These are phyloP conservation scores for Euphrasia confusa DNA, from an alignment of 257 asterid genomes.

Conservation along the genomic window DNA sequence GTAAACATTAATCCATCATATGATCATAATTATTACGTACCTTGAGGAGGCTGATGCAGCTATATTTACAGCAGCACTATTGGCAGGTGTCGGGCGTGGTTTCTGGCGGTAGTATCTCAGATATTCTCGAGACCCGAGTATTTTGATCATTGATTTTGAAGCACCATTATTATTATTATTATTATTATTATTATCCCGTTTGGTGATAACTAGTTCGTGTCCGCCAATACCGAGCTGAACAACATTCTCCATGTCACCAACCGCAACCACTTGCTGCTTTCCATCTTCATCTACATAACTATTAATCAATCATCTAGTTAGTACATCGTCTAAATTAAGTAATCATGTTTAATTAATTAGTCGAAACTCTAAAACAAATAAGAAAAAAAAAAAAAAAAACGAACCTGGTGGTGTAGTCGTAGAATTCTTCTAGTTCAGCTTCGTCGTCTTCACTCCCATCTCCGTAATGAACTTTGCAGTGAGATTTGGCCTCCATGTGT, in stretches of 20 bases:
- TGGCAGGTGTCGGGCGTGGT: slow-evolving; percentile 66
- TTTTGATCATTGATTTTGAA: slow-evolving; percentile 40
- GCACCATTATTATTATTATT: slow-evolving; percentile 19
- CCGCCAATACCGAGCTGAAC: slow-evolving; percentile 73
- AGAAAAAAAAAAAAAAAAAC: not conserved
- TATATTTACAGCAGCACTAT: slow-evolving; percentile 32
- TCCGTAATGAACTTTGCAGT: slow-evolving; percentile 93
- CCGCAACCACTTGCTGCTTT: slow-evolving; percentile 50
- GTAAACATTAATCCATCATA: too few species aligned
- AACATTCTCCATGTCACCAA: slow-evolving; percentile 35
- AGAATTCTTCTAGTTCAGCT: slow-evolving; percentile 92
- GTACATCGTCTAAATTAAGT: not conserved
- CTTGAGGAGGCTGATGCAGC: slow-evolving; percentile 39
- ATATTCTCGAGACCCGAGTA: slow-evolving; percentile 86
- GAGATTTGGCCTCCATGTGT: slow-evolving; percentile 94
- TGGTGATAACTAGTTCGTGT: slow-evolving; percentile 67
- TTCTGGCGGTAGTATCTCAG: slow-evolving; percentile 85
- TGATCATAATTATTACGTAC: too few species aligned
- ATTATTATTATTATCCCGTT: not conserved
- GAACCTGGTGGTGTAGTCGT: slow-evolving; percentile 95
- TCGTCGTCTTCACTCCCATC: slow-evolving; percentile 95
- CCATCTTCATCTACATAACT: slow-evolving; percentile 71
- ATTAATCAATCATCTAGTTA: slow-evolving; percentile 12
- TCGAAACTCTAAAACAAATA: not conserved
- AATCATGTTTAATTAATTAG: not conserved